Evolutionary conservation across 192 early-diverging fungal genomes (phyloP).

Genomic region (Glomus cerebriforme): DNA sequence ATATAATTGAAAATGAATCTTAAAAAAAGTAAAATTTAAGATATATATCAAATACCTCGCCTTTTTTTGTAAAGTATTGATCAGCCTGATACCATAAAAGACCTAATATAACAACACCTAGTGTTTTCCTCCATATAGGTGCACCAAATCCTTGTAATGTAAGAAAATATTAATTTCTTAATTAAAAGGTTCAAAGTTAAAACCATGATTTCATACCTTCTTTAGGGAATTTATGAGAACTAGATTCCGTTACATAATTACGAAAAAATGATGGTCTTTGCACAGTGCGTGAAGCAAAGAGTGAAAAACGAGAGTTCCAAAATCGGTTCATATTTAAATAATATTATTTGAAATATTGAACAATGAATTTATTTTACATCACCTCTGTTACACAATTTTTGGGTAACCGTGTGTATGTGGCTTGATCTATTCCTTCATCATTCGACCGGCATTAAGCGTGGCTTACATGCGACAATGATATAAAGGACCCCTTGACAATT

Average conservation of each 20-base stretch:
- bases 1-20: no score
- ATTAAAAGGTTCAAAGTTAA: not conserved
- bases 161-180: not conserved
- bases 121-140: not conserved
- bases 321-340: not conserved
- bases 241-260: not conserved
- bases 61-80: slow-evolving; percentile 3
- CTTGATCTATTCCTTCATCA: no score
- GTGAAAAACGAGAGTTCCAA: not conserved
- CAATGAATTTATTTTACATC: no score
- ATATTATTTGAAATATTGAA: no score
- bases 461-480: no score
- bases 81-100: slow-evolving; percentile 14
- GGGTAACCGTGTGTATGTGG: no score
- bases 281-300: not conserved
- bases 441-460: no score
- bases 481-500: no score
- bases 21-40: not conserved
- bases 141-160: not conserved
- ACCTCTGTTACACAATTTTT: no score
- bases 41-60: not conserved
- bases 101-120: not conserved
- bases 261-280: not conserved
- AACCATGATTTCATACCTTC: not conserved
- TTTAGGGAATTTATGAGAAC: not conserved